Conservation (phyloP, 371 early-diverging fungal species). For the Mucor irregularis region DNA sequence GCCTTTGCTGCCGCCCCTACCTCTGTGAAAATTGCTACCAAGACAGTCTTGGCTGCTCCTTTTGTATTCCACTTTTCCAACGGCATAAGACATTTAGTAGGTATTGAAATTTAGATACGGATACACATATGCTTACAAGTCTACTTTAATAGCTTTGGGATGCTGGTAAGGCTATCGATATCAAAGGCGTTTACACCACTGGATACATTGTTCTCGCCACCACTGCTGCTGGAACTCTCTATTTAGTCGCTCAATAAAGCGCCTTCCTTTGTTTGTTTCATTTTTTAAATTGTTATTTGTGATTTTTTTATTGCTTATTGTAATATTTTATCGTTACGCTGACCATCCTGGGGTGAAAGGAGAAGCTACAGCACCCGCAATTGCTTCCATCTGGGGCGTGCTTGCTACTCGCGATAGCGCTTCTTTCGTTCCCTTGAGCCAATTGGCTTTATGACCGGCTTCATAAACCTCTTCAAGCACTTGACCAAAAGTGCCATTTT, state of each 20-base stretch:
- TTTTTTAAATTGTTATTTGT: not conserved
- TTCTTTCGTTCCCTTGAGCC: constrained; percentile 50
- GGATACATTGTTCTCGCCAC: constrained; percentile 74
- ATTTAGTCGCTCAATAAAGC: constrained; percentile 1
- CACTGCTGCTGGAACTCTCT: constrained; percentile 46
- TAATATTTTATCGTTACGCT: not conserved
- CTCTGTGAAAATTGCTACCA: constrained; percentile 11
- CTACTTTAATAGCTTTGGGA: constrained; percentile 69
- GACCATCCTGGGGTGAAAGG: constrained; percentile 18
- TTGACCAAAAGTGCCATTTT: constrained; percentile 67
- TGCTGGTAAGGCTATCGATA: constrained; percentile 54
- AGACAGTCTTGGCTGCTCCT: constrained; percentile 55
- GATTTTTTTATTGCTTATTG: constrained; percentile 1
- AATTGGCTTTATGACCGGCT: constrained; percentile 71
- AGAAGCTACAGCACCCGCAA: not conserved
- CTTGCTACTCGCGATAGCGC: constrained; percentile 18
- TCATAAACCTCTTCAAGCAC: constrained; percentile 83
- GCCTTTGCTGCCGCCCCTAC: constrained; percentile 14
- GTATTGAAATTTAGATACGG: no score
- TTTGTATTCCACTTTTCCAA: constrained; percentile 76
- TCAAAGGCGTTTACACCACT: constrained; percentile 71
- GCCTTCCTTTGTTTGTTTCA: constrained; percentile 7
- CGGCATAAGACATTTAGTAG: constrained; percentile 80
- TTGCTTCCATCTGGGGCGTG: constrained; percentile 16
- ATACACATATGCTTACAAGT: no score